phyloP scores from a whole-genome alignment of 2,329 filamentous ascomycete genomes.

The Xenosphaeropsis pyriputrescens region DNA sequence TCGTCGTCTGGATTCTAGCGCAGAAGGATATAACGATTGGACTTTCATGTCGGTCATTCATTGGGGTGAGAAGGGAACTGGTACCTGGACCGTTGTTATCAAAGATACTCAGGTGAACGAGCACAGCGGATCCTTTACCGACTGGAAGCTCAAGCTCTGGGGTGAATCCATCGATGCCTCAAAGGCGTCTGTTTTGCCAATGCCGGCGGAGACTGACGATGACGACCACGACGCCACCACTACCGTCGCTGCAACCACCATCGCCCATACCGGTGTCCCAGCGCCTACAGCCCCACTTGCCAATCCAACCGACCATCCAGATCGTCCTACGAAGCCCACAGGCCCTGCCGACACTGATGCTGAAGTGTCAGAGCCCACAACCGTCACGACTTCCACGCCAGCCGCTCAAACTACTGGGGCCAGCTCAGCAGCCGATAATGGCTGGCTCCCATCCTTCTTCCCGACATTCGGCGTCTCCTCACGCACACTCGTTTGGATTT shows the following conservation, averaged over 20 bases:
- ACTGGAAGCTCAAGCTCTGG: constrained; percentile 93
- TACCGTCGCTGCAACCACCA: constrained; percentile 31
- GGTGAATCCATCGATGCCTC: constrained; percentile 69
- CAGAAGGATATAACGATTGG: constrained; percentile 77
- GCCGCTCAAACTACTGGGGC: constrained; percentile 9
- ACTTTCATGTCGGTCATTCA: constrained; percentile 98
- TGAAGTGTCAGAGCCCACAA: constrained; percentile 5
- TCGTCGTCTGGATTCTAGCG: constrained; percentile 52
- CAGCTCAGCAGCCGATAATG: constrained; percentile 6
- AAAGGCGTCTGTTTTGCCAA: constrained; percentile 60
- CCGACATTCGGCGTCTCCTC: constrained; percentile 83
- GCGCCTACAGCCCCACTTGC: constrained; percentile 26
- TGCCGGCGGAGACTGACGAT: constrained; percentile 75
- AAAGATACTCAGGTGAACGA: constrained; percentile 74
- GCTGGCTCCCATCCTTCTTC: constrained; percentile 70
- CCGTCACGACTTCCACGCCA: constrained; percentile 13
- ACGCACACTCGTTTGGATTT: constrained; percentile 87
- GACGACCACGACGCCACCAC: constrained; percentile 65
- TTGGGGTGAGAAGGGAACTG: constrained; percentile 81
- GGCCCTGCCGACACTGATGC: constrained; percentile 9
- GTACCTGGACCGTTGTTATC: constrained; percentile 82
- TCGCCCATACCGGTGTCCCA: constrained; percentile 26
- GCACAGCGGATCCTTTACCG: constrained; percentile 62
- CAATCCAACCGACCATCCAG: constrained; percentile 46
- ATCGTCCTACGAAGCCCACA: constrained; percentile 32